Base-by-base conservation (phyloP, 306 rosid species). In the Pyrus betulifolia region DNA sequence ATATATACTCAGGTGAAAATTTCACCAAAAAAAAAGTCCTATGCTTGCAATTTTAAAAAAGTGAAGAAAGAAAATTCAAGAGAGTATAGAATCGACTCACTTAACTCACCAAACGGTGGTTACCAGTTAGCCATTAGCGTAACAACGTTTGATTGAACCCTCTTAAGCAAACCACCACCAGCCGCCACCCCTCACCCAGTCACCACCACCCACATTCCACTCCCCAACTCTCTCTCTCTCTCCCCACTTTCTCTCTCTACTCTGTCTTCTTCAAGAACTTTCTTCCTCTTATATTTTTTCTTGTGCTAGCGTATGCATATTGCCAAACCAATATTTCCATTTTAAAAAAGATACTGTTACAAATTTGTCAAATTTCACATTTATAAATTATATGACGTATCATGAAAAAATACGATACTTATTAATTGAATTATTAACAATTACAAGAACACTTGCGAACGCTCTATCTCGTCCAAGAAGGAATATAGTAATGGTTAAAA, bases 81-180 rank as follows among this genome's bases (percentile, higher is more conserved):
- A 45, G 17, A 15, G 8, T 17, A 5, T 30, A 5, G 66, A 23
- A 61, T 23, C 19, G 35, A 27, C n/a, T 9, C 69, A 61, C 60
- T 62, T 19, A 62, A 62, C 78, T 45, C 81, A 91, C 96, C 97
- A 81, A 90, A 93, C 90, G 91, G 97, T 91, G 79, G 98, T 89
- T 90, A 83, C 52, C 65, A 70, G 82, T 74, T 74, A 62, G 62
- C 70, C 78, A 70, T 74, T 74, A 62, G 78, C 78, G 70, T 74
- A 74, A 74, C 62, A 45, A 23, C 70, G 45, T 74, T 55, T 19
- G 86, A 72, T 83, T 81, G 82, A 88, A 82, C 87, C 86, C 83
- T 82, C 81, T 84, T 82, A 90, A 90, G 91, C 96, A 93, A 91
- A 87, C 82, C 85, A 38, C 30, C 64, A 40, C 35, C 82, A 61